Evolutionary conservation across 805 yeast species (phyloP).

Genomic region (Pichia ethanolica): DNA sequence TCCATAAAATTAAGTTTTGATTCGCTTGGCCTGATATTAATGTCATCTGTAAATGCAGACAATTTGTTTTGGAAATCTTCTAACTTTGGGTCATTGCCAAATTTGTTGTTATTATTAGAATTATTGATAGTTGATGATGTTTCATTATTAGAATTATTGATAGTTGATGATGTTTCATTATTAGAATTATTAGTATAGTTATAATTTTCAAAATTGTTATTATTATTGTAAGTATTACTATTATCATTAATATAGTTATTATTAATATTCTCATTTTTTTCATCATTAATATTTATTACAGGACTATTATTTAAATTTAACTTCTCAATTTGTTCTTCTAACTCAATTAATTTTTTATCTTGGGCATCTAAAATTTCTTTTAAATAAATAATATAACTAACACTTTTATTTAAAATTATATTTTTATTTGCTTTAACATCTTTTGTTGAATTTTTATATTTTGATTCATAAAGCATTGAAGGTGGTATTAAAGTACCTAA

Average conservation of each 20-base stretch:
- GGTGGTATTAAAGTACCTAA: conserved; percentile 79
- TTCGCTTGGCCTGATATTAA: not conserved
- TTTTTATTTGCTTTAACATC: conserved; percentile 81
- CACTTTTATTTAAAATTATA: conserved; percentile 66
- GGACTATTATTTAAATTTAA: conserved; percentile 1
- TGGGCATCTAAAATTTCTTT: conserved; percentile 54
- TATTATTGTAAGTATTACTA: too few relatives aligned
- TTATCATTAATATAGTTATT: not conserved
- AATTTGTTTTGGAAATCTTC: not conserved
- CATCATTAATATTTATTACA: not conserved
- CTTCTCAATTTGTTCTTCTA: conserved; percentile 33
- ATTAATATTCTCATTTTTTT: not conserved
- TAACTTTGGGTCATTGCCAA: not conserved
- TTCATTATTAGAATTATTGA: too few relatives aligned
- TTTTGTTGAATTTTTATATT: conserved; percentile 29
- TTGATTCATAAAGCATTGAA: conserved; percentile 42
- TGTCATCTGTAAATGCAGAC: conserved; percentile 4
- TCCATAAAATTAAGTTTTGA: conserved; percentile 8
- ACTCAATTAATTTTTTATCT: conserved; percentile 36
- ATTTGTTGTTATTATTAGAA: too few relatives aligned
- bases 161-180: too few relatives aligned
- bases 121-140: too few relatives aligned
- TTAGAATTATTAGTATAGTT: not conserved
- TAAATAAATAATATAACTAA: conserved; percentile 68
- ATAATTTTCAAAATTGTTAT: not conserved